These are phyloP conservation scores for Ophiostoma sp. DNA, from an alignment of 2,329 filamentous ascomycete species.

Conservation along the genomic window DNA sequence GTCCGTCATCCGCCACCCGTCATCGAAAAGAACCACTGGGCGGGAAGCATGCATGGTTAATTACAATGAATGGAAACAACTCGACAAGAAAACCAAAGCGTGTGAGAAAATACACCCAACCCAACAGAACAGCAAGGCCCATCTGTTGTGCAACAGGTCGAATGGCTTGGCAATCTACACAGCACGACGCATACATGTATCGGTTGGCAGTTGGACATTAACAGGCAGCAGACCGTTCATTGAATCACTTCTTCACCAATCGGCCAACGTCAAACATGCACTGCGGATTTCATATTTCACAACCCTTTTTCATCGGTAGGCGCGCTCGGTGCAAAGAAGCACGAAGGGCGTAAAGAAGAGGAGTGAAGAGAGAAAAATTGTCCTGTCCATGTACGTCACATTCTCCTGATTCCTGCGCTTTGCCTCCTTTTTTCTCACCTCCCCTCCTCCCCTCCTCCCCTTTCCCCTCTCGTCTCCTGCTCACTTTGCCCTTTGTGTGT, in stretches of 20 bases:
- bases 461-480: background rate
- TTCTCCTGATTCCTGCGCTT: background rate
- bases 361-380: background rate
- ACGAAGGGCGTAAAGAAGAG: background rate
- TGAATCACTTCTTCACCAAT: background rate
- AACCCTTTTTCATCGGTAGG: background rate
- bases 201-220: background rate
- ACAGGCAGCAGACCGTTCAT: background rate
- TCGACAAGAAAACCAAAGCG: too few species aligned
- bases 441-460: background rate
- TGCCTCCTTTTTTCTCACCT: background rate
- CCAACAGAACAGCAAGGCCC: background rate
- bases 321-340: background rate
- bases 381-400: background rate
- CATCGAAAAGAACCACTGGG: background rate
- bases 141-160: background rate
- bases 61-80: background rate
- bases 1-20: background rate
- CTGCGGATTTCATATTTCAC: background rate
- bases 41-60: constrained; percentile 2
- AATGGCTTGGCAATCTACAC: background rate
- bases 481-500: background rate
- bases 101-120: background rate
- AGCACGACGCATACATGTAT: too few species aligned
- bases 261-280: background rate